phyloP scores from a whole-genome alignment of 2,329 filamentous ascomycete species.

The Phialophora verrucosa region DNA sequence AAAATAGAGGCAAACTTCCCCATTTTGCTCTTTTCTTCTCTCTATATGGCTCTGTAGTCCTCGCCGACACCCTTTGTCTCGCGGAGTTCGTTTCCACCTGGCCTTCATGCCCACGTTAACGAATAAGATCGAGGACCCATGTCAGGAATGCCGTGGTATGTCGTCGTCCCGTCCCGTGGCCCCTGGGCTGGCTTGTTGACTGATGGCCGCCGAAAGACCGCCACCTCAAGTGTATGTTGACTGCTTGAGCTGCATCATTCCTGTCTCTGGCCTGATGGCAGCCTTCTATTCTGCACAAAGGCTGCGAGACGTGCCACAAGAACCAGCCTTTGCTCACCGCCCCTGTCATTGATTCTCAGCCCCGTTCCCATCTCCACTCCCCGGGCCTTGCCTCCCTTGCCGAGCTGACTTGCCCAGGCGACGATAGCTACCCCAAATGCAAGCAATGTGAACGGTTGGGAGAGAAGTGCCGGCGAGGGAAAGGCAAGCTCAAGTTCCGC shows the following conservation, averaged over 20 bases:
- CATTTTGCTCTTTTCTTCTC: slow-evolving; percentile 11
- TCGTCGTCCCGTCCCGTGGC: slow-evolving; percentile 22
- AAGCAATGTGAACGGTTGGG: slow-evolving; percentile 38
- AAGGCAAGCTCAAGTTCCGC: slow-evolving; percentile 38
- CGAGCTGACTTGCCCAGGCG: slow-evolving; percentile 36
- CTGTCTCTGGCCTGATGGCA: neutral
- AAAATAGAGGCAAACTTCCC: slow-evolving; percentile 22
- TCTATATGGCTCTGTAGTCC: slow-evolving; percentile 18
- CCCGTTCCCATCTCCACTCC: slow-evolving; percentile 1
- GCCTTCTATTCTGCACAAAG: slow-evolving; percentile 14
- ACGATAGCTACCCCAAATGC: slow-evolving; percentile 38
- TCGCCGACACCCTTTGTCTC: slow-evolving; percentile 20
- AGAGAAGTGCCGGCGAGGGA: slow-evolving; percentile 35
- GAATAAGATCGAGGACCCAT: slow-evolving; percentile 39
- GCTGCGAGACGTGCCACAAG: slow-evolving; percentile 24
- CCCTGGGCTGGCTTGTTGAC: slow-evolving; percentile 21
- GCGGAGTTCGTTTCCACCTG: slow-evolving; percentile 14
- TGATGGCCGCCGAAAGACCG: slow-evolving; percentile 34
- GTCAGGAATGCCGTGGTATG: slow-evolving; percentile 40
- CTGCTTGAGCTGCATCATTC: slow-evolving; percentile 7
- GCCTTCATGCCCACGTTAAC: slow-evolving; percentile 34
- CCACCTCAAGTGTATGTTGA: slow-evolving; percentile 40
- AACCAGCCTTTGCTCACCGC: slow-evolving; percentile 14
- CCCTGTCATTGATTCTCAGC: slow-evolving; percentile 1
- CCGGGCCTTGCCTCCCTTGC: neutral